Evolutionary conservation across 305 asterid species (phyloP), one percentile per base, ranked within the genome.

Genomic region (Stenogyne calaminthoides): DNA sequence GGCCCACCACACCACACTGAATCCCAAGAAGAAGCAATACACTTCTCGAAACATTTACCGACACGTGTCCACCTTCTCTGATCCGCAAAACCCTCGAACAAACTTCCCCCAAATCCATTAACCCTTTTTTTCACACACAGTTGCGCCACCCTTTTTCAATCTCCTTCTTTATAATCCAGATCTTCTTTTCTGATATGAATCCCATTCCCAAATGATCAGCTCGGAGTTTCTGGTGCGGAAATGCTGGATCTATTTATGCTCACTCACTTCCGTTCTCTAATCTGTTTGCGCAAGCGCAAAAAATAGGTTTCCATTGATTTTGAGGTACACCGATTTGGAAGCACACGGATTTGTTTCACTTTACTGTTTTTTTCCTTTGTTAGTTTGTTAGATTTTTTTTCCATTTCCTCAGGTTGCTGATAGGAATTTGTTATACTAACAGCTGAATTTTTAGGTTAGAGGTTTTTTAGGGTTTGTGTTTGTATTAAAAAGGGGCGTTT

Each of bases 171-270:
- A 4, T 64, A 12, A 19, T 42, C 3, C 76, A 32, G 57, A 58
- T 70, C 74, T 57, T 55, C 58, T 40, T 68, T 20, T 49, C 67
- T 29, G 22, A 37, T 39, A 67, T 61, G 72, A 39, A 32, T 15
- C 25, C 20, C 37, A 15, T 37, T 22, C 34, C 6, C 62, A 25
- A 52, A 73, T 73, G 69, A 79, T 74, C 81, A 69, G 67, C 77
- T 77, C 65, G 9, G 80, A 58, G 37, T 73, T 66, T 77, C 67
- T 32, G 77, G 83, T 74, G 83, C 64, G 84, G 89, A 83, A 71
- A 90, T 90, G 94, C 83, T 84, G 84, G 88, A 84, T 90, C 84
- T 78, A 49, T 88, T 85, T 73, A 66, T 81, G 29, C 84, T 82
- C 70, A 85, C 87, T 67, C 90, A 85, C 73, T 78, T 82, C 20